These are phyloP conservation scores for Backusella morwellensis DNA, from an alignment of 192 early-diverging fungal species.

Conservation along the genomic window DNA sequence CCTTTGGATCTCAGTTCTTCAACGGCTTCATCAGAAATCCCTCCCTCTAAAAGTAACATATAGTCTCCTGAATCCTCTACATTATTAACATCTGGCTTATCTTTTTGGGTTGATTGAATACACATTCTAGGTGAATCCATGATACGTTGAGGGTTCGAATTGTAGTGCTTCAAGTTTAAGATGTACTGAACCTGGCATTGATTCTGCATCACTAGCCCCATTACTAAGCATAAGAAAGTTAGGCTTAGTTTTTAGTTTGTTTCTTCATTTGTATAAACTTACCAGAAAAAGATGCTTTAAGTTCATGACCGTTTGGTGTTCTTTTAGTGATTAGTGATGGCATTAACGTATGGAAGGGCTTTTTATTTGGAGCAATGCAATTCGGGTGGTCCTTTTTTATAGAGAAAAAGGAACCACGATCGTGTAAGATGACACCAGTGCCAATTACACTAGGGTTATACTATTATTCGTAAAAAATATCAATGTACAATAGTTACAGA, in stretches of 20 bases:
- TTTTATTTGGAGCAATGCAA: constrained; percentile 60
- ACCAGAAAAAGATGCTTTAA: constrained; percentile 48
- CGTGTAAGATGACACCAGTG: constrained; percentile 68
- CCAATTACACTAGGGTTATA: constrained; percentile 48
- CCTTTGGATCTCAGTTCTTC: constrained; percentile 53
- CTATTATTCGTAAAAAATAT: constrained; percentile 13
- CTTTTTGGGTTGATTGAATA: constrained; percentile 40
- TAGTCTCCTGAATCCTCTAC: constrained; percentile 8
- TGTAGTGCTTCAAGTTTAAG: constrained; percentile 59
- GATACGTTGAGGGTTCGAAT: constrained; percentile 58
- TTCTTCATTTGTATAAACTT: not conserved
- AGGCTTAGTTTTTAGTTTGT: not conserved
- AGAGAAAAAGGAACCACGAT: constrained; percentile 65
- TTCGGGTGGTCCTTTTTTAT: constrained; percentile 60
- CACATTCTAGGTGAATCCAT: constrained; percentile 70
- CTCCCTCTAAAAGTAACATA: constrained; percentile 64
- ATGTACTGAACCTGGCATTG: constrained; percentile 82
- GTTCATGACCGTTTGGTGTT: constrained; percentile 26
- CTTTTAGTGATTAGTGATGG: constrained; percentile 59
- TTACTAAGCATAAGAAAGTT: constrained; percentile 36
- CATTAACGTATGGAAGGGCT: constrained; percentile 82
- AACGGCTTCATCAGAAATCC: constrained; percentile 41
- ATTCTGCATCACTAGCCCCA: constrained; percentile 81
- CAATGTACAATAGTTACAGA: no score
- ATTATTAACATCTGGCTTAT: constrained; percentile 16